Base-by-base conservation (phyloP, 2,329 filamentous ascomycete species). In the Knufia fluminis region DNA sequence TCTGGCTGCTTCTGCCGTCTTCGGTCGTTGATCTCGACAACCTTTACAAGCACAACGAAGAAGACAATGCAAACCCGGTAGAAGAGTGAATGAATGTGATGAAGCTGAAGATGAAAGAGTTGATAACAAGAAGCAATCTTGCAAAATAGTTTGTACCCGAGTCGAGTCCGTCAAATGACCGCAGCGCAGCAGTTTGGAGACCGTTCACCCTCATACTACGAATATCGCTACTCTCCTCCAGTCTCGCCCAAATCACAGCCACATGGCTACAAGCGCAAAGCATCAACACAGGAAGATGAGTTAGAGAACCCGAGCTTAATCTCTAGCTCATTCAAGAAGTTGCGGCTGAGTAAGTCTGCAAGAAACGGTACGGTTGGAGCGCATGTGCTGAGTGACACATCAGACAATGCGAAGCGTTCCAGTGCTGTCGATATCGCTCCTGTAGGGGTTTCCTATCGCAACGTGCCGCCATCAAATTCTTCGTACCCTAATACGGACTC, bases 401-500 rank as follows among this genome's bases (percentile, higher is more conserved):
- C 23, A 39, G 35, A 48, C 23, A 23, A 22, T 38, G 44, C 33
- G 8, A 46, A 36, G 8, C 31, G 17, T 7, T 26, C 31, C 8
- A 10, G 12, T 40, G 12, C 35, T 3, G 9, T 19, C 9, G 33
- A 39, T 16, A 4, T 40, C 3, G 19, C 35, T 20, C 33, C 45
- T 4, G 33, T 40, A 16, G 32, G 33, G 20, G n/a, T 31, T 8
- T 38, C 33, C 19, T 48, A 40, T 35, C 33, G 35, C 16, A 12
- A 48, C 28, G 24, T 26, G 3, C 6, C n/a, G 12, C 42, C 24
- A 52, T 58, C 54, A 26, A 58, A 53, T 20, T 54, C 53, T 51
- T 48, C 52, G n/a, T n/a, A n/a, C n/a, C n/a, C n/a, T n/a, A n/a
- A n/a, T n/a, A n/a, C n/a, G n/a, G n/a, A n/a, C n/a, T n/a, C n/a